Base-by-base conservation (phyloP, 2,329 filamentous ascomycete genomes). In the Zymoseptoria pseudotritici region DNA sequence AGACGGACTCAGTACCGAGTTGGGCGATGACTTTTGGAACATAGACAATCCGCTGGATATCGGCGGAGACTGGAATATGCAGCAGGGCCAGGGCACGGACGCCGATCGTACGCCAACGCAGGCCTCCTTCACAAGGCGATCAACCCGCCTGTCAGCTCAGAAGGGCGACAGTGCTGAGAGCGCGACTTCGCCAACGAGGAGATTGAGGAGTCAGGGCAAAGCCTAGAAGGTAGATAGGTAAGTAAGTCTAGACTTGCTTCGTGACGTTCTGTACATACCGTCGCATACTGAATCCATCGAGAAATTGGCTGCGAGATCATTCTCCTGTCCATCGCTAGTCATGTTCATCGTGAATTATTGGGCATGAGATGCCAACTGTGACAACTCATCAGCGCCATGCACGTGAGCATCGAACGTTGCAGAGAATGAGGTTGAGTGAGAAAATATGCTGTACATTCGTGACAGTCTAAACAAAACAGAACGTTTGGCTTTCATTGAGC, bases 361-460 rank as follows among this genome's bases (percentile, higher is more conserved):
- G 36, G 13, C 36, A n/a, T 46, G 13, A 2, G 4, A 46, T 46
- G 13, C 36, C 36, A 46, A 46, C 11, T 46, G 36, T n/a, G 36
- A 46, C 17, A 17, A 7, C 2, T 46, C 13, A 46, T 5, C 36
- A 46, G 36, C 36, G 17, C 36, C 4, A 6, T 46, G 36, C 36
- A 17, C 36, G 13, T 17, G 11, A 46, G 36, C 36, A 42, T 46
- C 36, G 36, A 46, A 17, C 5, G 17, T n/a, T 46, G 13, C 11
- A 13, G 17, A 17, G 36, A n/a, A 13, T 46, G 36, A n/a, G 36
- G 2, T 46, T n/a, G 17, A 46, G 6, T 17, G 17, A 7, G 13
- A 5, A 5, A 46, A 54, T 56, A 58, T 56, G 56, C 56, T 61
- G 54, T 58, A 61, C 59, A 61, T 36, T 36, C 59, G 50, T 58